Evolutionary conservation across 1,139 yeast species (phyloP).

Genomic region (Saccharomyces hybrid): DNA sequence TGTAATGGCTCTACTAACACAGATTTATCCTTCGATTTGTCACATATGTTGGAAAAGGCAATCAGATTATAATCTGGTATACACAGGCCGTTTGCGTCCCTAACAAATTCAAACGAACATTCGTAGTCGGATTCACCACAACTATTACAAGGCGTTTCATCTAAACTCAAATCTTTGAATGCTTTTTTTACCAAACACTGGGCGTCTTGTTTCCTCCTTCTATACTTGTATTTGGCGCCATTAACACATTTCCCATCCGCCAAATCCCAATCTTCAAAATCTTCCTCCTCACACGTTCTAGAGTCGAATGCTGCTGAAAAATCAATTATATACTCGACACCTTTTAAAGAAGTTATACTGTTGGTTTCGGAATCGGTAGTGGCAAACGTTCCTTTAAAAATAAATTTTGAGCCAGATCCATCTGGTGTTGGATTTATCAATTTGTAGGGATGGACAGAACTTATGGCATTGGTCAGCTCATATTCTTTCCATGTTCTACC

Average conservation of each 20-base stretch:
- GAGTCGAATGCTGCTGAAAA: slow-evolving; percentile 52
- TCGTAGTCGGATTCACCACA: slow-evolving; percentile 70
- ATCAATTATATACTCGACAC: slow-evolving; percentile 43
- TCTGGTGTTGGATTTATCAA: slow-evolving; percentile 56
- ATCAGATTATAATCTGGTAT: slow-evolving; percentile 41
- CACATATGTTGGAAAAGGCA: slow-evolving; percentile 31
- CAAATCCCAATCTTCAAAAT: slow-evolving; percentile 62
- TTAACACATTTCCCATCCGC: slow-evolving; percentile 55
- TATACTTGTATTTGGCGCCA: slow-evolving; percentile 65
- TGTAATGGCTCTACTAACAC: slow-evolving; percentile 22
- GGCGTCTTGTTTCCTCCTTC: slow-evolving; percentile 61
- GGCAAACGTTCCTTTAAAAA: slow-evolving; percentile 41
- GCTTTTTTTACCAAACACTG: slow-evolving; percentile 59
- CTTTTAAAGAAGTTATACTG: not conserved
- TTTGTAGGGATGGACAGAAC: slow-evolving; percentile 25
- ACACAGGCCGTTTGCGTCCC: slow-evolving; percentile 44
- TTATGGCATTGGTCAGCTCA: slow-evolving; percentile 36
- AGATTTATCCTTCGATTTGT: slow-evolving; percentile 12
- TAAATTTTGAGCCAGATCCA: slow-evolving; percentile 58
- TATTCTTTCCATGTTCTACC: slow-evolving; percentile 57
- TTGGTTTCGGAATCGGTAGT: not conserved
- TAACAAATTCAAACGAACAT: slow-evolving; percentile 54
- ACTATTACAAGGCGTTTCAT: slow-evolving; percentile 46
- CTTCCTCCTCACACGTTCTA: slow-evolving; percentile 44
- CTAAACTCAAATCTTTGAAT: slow-evolving; percentile 50